A percentile compares a stretch with the other conserved stretches of the same genome.
Conservation (phyloP, 306 rosid genomes). For the Dryas octopetala region DNA sequence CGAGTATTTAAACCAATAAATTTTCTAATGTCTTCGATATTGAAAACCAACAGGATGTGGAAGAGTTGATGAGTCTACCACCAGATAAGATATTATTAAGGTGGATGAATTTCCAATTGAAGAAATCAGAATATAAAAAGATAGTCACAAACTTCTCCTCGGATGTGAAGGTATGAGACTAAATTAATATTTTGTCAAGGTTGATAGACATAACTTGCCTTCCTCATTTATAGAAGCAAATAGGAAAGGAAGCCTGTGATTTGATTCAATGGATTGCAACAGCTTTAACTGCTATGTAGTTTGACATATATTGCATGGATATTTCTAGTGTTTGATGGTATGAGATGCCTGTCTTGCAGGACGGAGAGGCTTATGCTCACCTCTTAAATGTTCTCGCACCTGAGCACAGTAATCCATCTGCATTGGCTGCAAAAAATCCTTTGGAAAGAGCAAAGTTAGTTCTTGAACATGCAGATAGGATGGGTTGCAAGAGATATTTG, state of each 20-base stretch:
- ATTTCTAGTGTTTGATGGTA: neutral
- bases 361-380: constrained; percentile 93
- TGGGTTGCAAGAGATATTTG: constrained; percentile 93
- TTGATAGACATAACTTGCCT: neutral
- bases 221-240: neutral
- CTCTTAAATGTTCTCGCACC: constrained; percentile 94
- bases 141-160: constrained; percentile 86
- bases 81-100: constrained; percentile 92
- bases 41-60: constrained; percentile 69
- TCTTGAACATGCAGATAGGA: constrained; percentile 87
- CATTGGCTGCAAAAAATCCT: constrained; percentile 61
- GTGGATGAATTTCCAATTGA: constrained; percentile 97
- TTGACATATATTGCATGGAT: neutral
- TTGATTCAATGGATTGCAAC: neutral
- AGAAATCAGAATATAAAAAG: constrained; percentile 75
- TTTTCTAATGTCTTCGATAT: constrained; percentile 26
- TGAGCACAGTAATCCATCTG: constrained; percentile 74
- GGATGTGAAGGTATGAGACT: constrained; percentile 73
- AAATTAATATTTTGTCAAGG: neutral
- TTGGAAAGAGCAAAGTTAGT: constrained; percentile 88
- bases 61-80: constrained; percentile 92
- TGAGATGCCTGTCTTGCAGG: constrained; percentile 44
- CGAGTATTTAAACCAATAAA: neutral
- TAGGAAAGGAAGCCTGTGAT: neutral
- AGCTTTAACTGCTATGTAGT: neutral